Evolutionary conservation across 139 green algal genomes (phyloP), one percentile per base, ranked within the genome.

Genomic region (Chlorella vulgaris): DNA sequence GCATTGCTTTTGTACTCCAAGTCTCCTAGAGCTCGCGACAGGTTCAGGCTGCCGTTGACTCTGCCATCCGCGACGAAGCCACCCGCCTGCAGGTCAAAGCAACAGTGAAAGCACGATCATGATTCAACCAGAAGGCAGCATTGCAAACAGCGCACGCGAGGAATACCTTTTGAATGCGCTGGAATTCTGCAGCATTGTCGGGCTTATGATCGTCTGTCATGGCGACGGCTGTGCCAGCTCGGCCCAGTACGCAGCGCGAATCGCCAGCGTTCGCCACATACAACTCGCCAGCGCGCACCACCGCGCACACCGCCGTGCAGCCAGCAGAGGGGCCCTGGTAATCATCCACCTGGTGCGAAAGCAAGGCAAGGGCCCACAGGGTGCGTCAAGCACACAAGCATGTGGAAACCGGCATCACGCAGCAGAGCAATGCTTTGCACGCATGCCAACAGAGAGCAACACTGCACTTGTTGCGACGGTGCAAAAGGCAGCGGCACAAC

Each of bases 11-110:
- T 97, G 85, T 95, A 95, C 81, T 97, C 93, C 77, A 96, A 85
- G 69, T 95, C 92, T 1, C 93, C 93, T 38, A 97, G 83, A 0
- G 93, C 93, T 0, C 93, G 81, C 1, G 90, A 95, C 60, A 97
- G 86, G 68, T 96, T 96, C 36, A 97, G 85, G 62, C 85, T 91
- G 33, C 91, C 93, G 38, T 96, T 97, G 10, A 97, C 88, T 21
- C 93, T 83, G 3, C 93, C 93, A 31, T 96, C 92, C 8, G 83
- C 74, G 29, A 94, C 87, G 74, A 91, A 92, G 0, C 90, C 89
- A 3, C 90, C 90, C 35, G 90, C 90, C 84, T 89, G 76, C 79
- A 76, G 24, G 10, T 58, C 47, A 58, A 28, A 65, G 10, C 47
- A 55, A 15, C 47, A 15, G n/a, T 58, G 47, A 58, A 58, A 58